Percentiles rank a stretch among this genome's conserved stretches.
phyloP scores from a whole-genome alignment of 1,284 basidiomycete genomes.

The Entoloma clypeatum region DNA sequence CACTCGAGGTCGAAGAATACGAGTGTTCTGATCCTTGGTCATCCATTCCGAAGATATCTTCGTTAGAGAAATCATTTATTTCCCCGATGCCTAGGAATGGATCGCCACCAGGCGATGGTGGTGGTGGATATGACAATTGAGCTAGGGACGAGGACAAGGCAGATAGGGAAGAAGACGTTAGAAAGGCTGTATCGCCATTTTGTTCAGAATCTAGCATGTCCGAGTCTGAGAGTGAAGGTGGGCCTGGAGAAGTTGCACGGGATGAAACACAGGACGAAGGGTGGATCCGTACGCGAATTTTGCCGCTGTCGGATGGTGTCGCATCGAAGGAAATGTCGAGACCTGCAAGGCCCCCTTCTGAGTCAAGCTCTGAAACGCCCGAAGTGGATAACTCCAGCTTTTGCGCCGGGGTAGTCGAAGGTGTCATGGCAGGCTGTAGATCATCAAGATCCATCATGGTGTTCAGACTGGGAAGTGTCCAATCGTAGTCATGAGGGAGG shows the following conservation, averaged over 20 bases:
- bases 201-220: no score
- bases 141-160: constrained; percentile 18
- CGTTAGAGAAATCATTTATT: constrained; percentile 25
- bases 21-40: constrained; percentile 41
- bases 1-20: constrained; percentile 32
- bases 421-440: constrained; percentile 30
- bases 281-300: constrained; percentile 71
- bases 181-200: background rate
- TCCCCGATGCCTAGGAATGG: constrained; percentile 53
- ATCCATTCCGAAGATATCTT: constrained; percentile 26
- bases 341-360: constrained; percentile 48
- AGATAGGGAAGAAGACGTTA: constrained; percentile 14
- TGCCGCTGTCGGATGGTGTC: constrained; percentile 57
- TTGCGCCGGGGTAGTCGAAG: constrained; percentile 32
- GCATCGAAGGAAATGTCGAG: constrained; percentile 72
- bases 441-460: constrained; percentile 52
- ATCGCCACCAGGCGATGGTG: constrained; percentile 33
- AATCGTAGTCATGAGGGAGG: constrained; percentile 53
- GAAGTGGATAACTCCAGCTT: constrained; percentile 49
- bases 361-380: constrained; percentile 44
- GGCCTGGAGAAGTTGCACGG: constrained; percentile 33
- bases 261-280: constrained; percentile 46
- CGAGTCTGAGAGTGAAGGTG: constrained; percentile 23
- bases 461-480: constrained; percentile 40
- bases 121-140: constrained; percentile 23